Evolutionary conservation across 192 early-diverging fungal species (phyloP).

Genomic region (Gryganskiella cystojenkinii): DNA sequence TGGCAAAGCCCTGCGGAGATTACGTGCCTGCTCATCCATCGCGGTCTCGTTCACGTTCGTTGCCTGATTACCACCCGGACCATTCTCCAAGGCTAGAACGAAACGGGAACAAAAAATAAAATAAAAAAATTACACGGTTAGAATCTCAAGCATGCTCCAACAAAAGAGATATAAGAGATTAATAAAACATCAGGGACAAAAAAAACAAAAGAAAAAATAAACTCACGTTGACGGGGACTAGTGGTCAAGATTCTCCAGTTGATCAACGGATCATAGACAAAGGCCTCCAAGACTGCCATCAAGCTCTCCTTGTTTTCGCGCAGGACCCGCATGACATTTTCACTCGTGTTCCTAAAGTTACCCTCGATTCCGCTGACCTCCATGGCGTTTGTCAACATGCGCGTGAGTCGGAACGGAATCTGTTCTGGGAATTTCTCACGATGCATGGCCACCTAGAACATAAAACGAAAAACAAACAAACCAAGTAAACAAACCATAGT

Average conservation of each 20-base stretch:
- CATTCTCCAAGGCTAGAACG: slow-evolving; percentile 37
- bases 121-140: neutral
- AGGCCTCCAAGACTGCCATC: slow-evolving; percentile 98
- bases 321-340: slow-evolving; percentile 95
- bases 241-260: slow-evolving; percentile 84
- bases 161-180: neutral
- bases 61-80: slow-evolving; percentile 27
- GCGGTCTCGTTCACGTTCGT: slow-evolving; percentile 19
- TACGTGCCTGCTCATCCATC: slow-evolving; percentile 47
- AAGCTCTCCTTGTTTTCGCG: slow-evolving; percentile 95
- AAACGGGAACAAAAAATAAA: neutral
- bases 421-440: slow-evolving; percentile 97
- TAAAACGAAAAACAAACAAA: slow-evolving; percentile 3
- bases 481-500: too few species aligned
- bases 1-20: slow-evolving; percentile 32
- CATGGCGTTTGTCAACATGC: slow-evolving; percentile 99
- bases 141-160: neutral
- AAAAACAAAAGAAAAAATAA: neutral
- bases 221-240: slow-evolving; percentile 52
- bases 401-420: slow-evolving; percentile 97
- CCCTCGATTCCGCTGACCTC: slow-evolving; percentile 97
- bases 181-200: neutral
- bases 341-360: slow-evolving; percentile 95
- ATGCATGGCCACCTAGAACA: slow-evolving; percentile 84
- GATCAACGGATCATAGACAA: slow-evolving; percentile 96